Evolutionary conservation across 176 grass and related monocot genomes (phyloP), one percentile per base, ranked within the genome.

Genomic region (Dendrocalamus sinicus): DNA sequence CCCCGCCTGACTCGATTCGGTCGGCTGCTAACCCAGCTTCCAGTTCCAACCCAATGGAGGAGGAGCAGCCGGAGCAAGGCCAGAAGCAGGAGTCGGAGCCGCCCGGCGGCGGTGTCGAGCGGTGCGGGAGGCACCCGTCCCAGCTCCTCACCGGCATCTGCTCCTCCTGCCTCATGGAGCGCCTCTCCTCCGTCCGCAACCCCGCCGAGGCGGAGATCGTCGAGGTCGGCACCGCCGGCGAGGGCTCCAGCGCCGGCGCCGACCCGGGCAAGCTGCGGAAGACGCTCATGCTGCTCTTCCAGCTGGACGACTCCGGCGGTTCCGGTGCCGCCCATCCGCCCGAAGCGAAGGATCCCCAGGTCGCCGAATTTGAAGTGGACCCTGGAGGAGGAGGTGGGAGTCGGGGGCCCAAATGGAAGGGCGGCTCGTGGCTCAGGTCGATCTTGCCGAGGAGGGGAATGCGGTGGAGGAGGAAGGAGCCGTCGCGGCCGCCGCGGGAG

Each of bases 261-360:
- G 72, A 70, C 80, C 47, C 66, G 47, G 55, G 88, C 83, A 94
- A 77, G 77, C 80, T 84, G 64, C 91, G 94, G 73, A 96, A 65
- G 81, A 99, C 94, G 54, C 92, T 99, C 67, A 93, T 88, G 75
- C 90, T 92, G 54, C 86, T 96, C 76, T 99, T 99, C 85, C 92
- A 99, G 84, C 81, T 94, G 41, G 97, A 99, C 74, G 96, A 98
- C 84, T 89, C 76, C 45, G 19, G 32, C 35, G 17, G 63, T 63
- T 73, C 37, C 83, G 28, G 70, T 32, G 37, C 23, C 14, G 24
- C 11, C 48, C 48, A 60, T 39, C 60, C 80, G 12, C 60, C 86
- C 58, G 70, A 73, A 8, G 57, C 37, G n/a, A 63, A 13, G 17
- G 67, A 15, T 41, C 76, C 84, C 12, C 82, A 68, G 40, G 39